A percentile compares a stretch with the other conserved stretches of the same genome.
These are phyloP conservation scores for Picochlorum costavermella DNA, from an alignment of 139 green algal genomes.

Conservation along the genomic window DNA sequence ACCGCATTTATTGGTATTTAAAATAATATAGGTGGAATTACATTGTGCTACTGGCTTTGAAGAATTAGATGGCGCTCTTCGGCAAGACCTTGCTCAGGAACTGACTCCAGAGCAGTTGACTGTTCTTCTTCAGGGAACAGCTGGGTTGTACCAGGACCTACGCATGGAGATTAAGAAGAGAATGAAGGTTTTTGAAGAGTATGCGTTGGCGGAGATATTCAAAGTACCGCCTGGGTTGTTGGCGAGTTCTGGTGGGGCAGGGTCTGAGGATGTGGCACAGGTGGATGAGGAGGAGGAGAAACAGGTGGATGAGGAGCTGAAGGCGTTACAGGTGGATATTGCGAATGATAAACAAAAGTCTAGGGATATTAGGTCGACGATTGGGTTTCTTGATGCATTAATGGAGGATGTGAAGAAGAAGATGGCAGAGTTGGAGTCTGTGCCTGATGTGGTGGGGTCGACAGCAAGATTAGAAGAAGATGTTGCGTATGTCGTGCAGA, in stretches of 20 bases:
- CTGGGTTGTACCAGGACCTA: slow-evolving; percentile 17
- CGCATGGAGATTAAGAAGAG: slow-evolving; percentile 8
- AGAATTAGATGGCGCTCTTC: slow-evolving; percentile 12
- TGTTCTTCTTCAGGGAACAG: slow-evolving; percentile 17
- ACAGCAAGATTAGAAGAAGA: slow-evolving; percentile 40
- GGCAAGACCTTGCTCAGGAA: not conserved
- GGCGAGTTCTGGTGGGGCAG: not conserved
- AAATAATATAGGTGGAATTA: not conserved
- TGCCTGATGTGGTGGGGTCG: slow-evolving; percentile 13
- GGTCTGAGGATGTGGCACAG: not conserved
- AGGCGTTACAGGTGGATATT: slow-evolving; percentile 11
- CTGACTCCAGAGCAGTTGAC: slow-evolving; percentile 19
- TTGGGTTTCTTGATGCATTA: slow-evolving; percentile 1
- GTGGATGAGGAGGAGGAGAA: slow-evolving; percentile 21
- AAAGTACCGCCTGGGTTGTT: slow-evolving; percentile 29
- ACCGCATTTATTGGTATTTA: not conserved
- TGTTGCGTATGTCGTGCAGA: slow-evolving; percentile 18
- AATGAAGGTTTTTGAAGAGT: slow-evolving; percentile 29
- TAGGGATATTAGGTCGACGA: not conserved
- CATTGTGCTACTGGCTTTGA: slow-evolving; percentile 24
- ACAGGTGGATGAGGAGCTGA: slow-evolving; percentile 15
- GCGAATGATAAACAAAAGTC: slow-evolving; percentile 9
- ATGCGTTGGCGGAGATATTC: slow-evolving; percentile 27
- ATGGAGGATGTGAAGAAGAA: slow-evolving; percentile 4
- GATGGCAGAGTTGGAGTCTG: slow-evolving; percentile 6